Base-by-base conservation (phyloP, 331 rosid species). In the Malus hybrid region DNA sequence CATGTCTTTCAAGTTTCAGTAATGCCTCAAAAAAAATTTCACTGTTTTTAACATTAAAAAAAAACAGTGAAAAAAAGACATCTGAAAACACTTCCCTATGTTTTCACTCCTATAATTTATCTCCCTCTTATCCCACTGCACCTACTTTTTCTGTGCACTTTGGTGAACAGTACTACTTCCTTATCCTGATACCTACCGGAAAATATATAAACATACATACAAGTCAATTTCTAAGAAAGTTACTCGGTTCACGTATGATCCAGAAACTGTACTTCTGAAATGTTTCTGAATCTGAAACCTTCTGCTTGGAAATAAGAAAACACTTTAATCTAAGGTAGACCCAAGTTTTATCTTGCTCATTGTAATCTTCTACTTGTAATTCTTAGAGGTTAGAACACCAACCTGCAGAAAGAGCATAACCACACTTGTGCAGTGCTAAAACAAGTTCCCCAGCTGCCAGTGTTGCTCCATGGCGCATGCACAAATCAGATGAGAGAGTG, bases 401-500 rank as follows among this genome's bases (percentile, higher is more conserved):
- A 94, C 99, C 97, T 77, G 90, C 70, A 65, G 93, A 70, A 66
- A 94, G 87, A 81, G 83, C 67, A 71, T 67, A 86, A 78, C 70
- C 86, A 87, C 93, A 85, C 54, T 73, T 88, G 77, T 92, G 89
- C 55, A 92, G 84, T 52, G 92, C 91, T 34, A 87, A 83, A 86
- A 87, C 96, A 76, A 92, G 87, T 85, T 92, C 96, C 62, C 96
- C 97, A 20, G 82, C 74, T 66, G 99, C 97, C 83, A 90, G 70
- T 1, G 97, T 94, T 59, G 97, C 90, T 68, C 99, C 99, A 85
- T 92, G 97, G 73, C 97, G 97, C 96, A 80, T 90, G 92, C 99
- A 90, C 81, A 94, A 79, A 83, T 94, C 99, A 76, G 99, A 81
- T 71, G 97, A 92, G 77, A 92, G 97, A 36, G 99, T 94, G 72